Evolutionary conservation across 306 rosid genomes (phyloP).

Genomic region (Senna tora): DNA sequence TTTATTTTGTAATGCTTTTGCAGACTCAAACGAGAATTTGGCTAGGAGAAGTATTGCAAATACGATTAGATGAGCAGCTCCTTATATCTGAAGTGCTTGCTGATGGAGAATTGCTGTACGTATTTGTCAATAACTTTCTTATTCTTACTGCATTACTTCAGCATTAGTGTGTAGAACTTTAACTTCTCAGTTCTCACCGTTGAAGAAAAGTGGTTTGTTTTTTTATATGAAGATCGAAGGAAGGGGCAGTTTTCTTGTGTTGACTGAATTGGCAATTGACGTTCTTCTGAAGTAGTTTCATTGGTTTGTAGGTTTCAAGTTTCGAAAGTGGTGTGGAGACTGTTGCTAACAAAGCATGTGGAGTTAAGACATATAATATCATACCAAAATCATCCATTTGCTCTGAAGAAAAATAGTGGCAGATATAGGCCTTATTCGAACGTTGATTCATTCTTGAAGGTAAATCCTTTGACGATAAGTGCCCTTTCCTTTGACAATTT

Average conservation of each 20-base stretch:
- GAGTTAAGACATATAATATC: constrained; percentile 45
- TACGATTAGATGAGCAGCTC: constrained; percentile 48
- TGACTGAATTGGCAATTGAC: constrained; percentile 6
- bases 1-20: constrained; percentile 28
- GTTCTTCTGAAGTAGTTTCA: constrained; percentile 21
- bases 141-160: not conserved
- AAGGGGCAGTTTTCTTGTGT: not conserved
- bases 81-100: constrained; percentile 54
- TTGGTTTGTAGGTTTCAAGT: constrained; percentile 52
- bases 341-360: constrained; percentile 45
- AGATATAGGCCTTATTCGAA: constrained; percentile 62
- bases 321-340: constrained; percentile 55
- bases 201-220: no score
- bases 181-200: not conserved
- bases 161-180: not conserved
- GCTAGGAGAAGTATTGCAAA: constrained; percentile 62
- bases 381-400: constrained; percentile 45
- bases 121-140: not conserved
- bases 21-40: constrained; percentile 65
- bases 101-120: constrained; percentile 62
- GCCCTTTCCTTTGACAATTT: constrained; percentile 3
- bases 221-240: not conserved
- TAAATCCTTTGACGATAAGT: constrained; percentile 1
- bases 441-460: constrained; percentile 70
- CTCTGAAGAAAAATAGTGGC: constrained; percentile 50